Evolutionary conservation across 805 yeast genomes (phyloP), one percentile per base, ranked within the genome.

Genomic region (Kluyveromyces starmeri): DNA sequence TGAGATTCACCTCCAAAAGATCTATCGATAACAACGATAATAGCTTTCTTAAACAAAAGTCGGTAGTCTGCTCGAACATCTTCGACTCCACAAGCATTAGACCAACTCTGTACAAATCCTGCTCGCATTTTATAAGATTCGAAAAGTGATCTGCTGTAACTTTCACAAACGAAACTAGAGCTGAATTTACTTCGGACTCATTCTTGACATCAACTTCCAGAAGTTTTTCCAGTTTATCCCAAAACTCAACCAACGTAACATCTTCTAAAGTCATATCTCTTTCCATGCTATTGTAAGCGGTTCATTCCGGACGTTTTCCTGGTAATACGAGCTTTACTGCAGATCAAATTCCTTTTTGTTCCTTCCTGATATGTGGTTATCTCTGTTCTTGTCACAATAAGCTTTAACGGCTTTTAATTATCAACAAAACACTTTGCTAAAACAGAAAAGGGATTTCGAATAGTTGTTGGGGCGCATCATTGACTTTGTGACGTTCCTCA

Each of bases 21-120:
- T 51, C 60, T 11, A 63, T 53, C n/a, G 56, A 55, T 33, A 71
- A 39, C 23, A 72, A 46, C 0, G 75, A 67, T 10, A 71, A 48
- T 53, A 68, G 51, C 45, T 73, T 73, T 25, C 76, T 55, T 3
- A 72, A 41, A 37, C 76, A 71, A 46, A 72, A 73, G 20, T 56
- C 57, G 35, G 51, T 44, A 36, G 70, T 60, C 2, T 43, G 34
- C 23, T 58, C 57, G 42, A 68, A 72, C 10, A 58, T 20, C 5
- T 40, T 36, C 0, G 67, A 60, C 21, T 58, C 59, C 2, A 57
- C 48, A 16, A 64, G 35, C 11, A 48, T 42, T 10, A 61, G 39
- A 2, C 59, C 64, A 40, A 64, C 50, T 15, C 62, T 50, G 35
- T 62, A 63, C 15, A 63, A 34, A 31, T 60, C 67, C 17, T 42